Evolutionary conservation across 2,329 filamentous ascomycete genomes (phyloP), one percentile per base, ranked within the genome.

Genomic region (Colletotrichum phormii): DNA sequence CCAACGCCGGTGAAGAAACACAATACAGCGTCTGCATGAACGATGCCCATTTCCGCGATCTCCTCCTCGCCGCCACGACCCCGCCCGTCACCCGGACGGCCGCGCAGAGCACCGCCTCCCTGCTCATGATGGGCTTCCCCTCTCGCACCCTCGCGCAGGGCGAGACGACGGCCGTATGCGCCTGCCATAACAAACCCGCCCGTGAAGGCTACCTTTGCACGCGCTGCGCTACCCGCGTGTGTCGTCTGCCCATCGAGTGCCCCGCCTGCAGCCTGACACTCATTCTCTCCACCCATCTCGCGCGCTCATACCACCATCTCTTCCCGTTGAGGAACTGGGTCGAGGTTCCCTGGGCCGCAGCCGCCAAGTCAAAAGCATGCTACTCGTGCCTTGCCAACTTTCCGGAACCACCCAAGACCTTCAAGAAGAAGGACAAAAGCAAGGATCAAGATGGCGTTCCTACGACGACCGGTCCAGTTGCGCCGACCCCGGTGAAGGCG

Each of bases 41-140:
- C 63, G 84, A 86, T 76, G 79, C 82, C 37, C 94, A 98, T 84
- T 97, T 97, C 79, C 90, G 92, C 35, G 95, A 98, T 78, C 88
- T 98, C n/a, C 88, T 98, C 73, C 92, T 98, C 81, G 92, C 91
- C 22, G 91, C 93, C 60, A 98, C 97, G 0, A 98, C 95, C 2
- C 97, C 97, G 1, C 97, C 96, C 0, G 92, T 95, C 22, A 94
- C 95, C 13, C 90, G 94, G 67, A 90, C 91, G 3, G 82, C 84
- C 53, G 88, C 89, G 75, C 87, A 89, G 77, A 87, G 86, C 73
- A 87, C 87, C 9, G 88, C 90, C 1, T 91, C 89, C 67, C 86
- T 99, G 53, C 89, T 99, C 31, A 97, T 97, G 94, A 99, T 99
- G 96, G 97, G 97, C 5, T 99, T 99, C 79, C 97, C 97, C 0